Conservation (phyloP, 2,329 filamentous ascomycete genomes). For the Fusarium dimerum region DNA sequence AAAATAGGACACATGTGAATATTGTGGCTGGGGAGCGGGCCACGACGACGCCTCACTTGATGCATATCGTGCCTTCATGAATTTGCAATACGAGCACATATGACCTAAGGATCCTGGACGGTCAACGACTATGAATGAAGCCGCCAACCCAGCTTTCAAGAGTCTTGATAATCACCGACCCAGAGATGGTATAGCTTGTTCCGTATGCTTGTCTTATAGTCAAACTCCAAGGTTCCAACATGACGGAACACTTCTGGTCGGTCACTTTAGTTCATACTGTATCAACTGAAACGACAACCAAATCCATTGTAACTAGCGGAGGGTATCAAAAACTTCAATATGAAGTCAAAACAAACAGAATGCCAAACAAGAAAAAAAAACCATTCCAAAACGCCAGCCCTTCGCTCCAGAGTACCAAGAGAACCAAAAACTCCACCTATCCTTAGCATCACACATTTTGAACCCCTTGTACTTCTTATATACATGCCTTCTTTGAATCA, state of each 20-base stretch:
- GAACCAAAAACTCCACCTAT: constrained; percentile 20
- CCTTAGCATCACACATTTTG: neutral
- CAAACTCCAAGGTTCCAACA: no score
- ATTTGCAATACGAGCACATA: neutral
- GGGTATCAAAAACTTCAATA: neutral
- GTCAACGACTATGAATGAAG: no score
- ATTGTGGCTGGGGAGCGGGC: neutral
- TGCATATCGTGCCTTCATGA: neutral
- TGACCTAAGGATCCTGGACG: no score
- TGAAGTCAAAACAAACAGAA: neutral
- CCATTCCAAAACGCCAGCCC: constrained; percentile 3
- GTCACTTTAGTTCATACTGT: neutral
- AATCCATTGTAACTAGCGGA: neutral
- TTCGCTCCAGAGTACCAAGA: constrained; percentile 10
- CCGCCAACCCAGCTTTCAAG: no score
- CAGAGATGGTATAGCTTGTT: no score
- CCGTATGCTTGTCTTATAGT: no score
- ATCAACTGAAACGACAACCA: neutral
- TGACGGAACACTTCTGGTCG: no score
- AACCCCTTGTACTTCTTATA: constrained; percentile 6
- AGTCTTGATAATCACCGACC: no score
- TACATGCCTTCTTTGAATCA: constrained; percentile 11
- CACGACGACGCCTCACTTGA: neutral
- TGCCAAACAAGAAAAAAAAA: neutral
- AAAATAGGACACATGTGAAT: neutral